Evolutionary conservation across 441 rosid species (phyloP), one percentile per base, ranked within the genome.

Genomic region (Pelargonium australe): DNA sequence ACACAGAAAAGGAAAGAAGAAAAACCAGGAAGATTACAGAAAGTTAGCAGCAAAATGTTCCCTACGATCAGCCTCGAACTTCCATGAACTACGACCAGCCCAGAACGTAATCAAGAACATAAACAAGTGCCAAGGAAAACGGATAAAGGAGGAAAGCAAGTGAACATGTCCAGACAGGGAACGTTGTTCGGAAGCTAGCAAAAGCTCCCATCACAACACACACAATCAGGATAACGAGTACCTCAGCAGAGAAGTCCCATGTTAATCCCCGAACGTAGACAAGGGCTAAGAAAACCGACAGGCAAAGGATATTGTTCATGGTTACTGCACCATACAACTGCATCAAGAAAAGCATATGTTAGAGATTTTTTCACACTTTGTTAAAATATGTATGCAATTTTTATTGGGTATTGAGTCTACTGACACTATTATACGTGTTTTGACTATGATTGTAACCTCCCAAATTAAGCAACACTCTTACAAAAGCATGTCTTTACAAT

Each of bases 71-170:
- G 40, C 40, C 7, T 34, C 13, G 0, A 44, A 44, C 49, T 44
- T 44, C 49, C 13, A 2, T 8, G 13, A 11, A 44, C 49, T 44
- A 44, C 13, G 79, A 69, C 67, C 72, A 76, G 41, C 76, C 80
- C 8, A 76, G 65, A 65, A 79, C 72, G 28, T 76, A 73, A 73
- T 79, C 69, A n/a, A 79, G 72, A 69, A 73, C 61, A 53, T 73
- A 73, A 9, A 79, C 74, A 14, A 76, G 65, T 12, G 66, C 57
- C 63, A 79, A 23, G 0, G 80, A 76, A 17, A 73, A 44, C 3
- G 78, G 82, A 53, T 79, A 76, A 40, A 79, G 73, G 9, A 73
- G 73, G 41, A 9, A 79, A 31, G 78, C 82, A 51, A 79, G n/a
- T 45, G 73, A 66, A 1, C 73, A 53, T 61, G 69, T 64, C 80